Evolutionary conservation across 2,329 filamentous ascomycete genomes (phyloP).

Genomic region (Penicillium sp.): DNA sequence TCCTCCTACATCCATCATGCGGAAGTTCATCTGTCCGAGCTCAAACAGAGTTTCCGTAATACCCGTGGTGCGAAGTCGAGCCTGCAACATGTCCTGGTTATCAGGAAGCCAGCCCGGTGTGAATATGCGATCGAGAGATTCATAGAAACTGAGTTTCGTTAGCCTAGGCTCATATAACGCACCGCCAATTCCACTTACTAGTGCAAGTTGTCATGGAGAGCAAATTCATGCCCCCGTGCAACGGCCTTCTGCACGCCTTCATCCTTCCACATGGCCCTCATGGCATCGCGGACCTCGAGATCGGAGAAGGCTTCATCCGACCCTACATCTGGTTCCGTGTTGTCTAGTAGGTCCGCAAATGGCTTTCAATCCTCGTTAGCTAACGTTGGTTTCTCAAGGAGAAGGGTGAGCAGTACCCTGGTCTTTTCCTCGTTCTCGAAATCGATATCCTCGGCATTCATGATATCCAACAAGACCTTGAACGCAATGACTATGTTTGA

Average conservation of each 20-base stretch:
- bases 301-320: slow-evolving; percentile 75
- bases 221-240: slow-evolving; percentile 90
- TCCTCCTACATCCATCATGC: slow-evolving; percentile 94
- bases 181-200: slow-evolving; percentile 62
- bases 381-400: slow-evolving; percentile 7
- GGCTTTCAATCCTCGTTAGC: slow-evolving; percentile 52
- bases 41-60: slow-evolving; percentile 96
- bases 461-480: slow-evolving; percentile 84
- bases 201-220: slow-evolving; percentile 88
- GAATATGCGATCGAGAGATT: slow-evolving; percentile 73
- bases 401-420: slow-evolving; percentile 57
- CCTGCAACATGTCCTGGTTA: slow-evolving; percentile 91
- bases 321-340: slow-evolving; percentile 73
- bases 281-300: slow-evolving; percentile 62
- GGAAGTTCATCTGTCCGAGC: slow-evolving; percentile 85
- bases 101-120: slow-evolving; percentile 77
- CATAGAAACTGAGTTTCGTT: slow-evolving; percentile 67
- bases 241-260: slow-evolving; percentile 82
- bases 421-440: slow-evolving; percentile 75
- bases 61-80: slow-evolving; percentile 84
- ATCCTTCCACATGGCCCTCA: slow-evolving; percentile 82
- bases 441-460: slow-evolving; percentile 76
- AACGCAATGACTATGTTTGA: slow-evolving; percentile 92
- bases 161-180: slow-evolving; percentile 8
- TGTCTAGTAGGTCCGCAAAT: slow-evolving; percentile 72